Percentiles rank a stretch among this genome's conserved stretches.
These are phyloP conservation scores for Alternaria dauci DNA, from an alignment of 2,329 filamentous ascomycete genomes.

Conservation along the genomic window DNA sequence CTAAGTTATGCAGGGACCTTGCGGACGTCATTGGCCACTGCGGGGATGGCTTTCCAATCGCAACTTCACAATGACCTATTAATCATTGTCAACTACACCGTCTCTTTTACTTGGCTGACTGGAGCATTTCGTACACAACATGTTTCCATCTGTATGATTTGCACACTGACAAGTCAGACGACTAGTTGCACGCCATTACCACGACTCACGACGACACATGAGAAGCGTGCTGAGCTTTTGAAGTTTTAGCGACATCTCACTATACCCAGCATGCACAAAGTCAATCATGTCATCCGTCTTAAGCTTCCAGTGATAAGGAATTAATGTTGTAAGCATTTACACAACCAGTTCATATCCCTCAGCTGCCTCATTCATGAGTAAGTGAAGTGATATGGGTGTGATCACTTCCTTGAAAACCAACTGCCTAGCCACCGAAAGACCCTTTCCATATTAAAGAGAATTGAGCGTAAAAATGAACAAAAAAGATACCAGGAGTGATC, in stretches of 20 bases:
- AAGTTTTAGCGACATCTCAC: neutral
- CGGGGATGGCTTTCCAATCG: neutral
- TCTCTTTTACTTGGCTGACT: neutral
- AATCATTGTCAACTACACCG: neutral
- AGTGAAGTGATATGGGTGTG: neutral
- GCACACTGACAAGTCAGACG: neutral
- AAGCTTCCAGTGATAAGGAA: neutral
- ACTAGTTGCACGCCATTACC: neutral
- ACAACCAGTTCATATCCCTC: neutral
- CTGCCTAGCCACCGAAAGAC: neutral
- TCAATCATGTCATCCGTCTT: neutral
- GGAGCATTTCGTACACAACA: too few relatives aligned
- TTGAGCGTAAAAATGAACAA: neutral
- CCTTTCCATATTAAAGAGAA: neutral
- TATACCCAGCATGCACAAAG: neutral
- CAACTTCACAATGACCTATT: neutral
- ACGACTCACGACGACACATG: neutral
- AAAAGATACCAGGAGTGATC: neutral
- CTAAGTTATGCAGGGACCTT: constrained; percentile 2
- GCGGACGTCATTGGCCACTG: constrained; percentile 12
- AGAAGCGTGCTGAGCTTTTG: neutral
- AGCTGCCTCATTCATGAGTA: neutral
- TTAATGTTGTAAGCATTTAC: neutral
- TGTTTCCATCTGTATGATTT: too few relatives aligned
- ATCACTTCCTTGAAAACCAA: neutral